Conservation (phyloP, 257 asterid genomes). For the Eucommia ulmoides region DNA sequence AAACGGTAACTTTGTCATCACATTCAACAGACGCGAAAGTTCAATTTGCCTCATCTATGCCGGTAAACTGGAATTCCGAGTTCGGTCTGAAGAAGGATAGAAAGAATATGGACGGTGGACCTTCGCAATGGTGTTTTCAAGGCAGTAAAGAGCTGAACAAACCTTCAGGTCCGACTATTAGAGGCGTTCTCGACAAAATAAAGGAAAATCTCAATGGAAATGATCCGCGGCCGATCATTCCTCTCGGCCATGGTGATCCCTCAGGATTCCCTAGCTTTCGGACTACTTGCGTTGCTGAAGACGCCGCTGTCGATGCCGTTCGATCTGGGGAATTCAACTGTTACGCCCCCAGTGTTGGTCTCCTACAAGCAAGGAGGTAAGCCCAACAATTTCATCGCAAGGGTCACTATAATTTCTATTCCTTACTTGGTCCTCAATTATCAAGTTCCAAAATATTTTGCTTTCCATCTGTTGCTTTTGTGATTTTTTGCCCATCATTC, state of each 20-base stretch:
- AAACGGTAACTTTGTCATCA: too few species aligned
- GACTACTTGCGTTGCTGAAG: slow-evolving; percentile 29
- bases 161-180: not conserved
- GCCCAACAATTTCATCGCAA: too few species aligned
- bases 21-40: too few species aligned
- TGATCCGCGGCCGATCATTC: slow-evolving; percentile 28
- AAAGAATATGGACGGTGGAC: not conserved
- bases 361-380: slow-evolving; percentile 39
- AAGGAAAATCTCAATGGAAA: slow-evolving; percentile 17
- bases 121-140: not conserved
- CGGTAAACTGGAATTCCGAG: too few species aligned
- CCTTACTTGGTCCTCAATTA: too few species aligned
- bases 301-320: slow-evolving; percentile 36
- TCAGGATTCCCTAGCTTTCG: slow-evolving; percentile 39
- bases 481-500: too few species aligned
- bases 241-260: slow-evolving; percentile 65
- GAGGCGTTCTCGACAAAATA: not conserved
- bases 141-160: not conserved
- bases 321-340: slow-evolving; percentile 39
- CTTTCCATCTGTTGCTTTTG: too few species aligned
- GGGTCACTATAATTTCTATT: too few species aligned
- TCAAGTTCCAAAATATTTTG: too few species aligned
- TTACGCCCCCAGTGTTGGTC: slow-evolving; percentile 27
- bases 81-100: too few species aligned
- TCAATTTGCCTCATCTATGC: too few species aligned